Evolutionary conservation across 345 rosid genomes (phyloP), one percentile per base, ranked within the genome.

Genomic region (Raphanus raphanistrum): DNA sequence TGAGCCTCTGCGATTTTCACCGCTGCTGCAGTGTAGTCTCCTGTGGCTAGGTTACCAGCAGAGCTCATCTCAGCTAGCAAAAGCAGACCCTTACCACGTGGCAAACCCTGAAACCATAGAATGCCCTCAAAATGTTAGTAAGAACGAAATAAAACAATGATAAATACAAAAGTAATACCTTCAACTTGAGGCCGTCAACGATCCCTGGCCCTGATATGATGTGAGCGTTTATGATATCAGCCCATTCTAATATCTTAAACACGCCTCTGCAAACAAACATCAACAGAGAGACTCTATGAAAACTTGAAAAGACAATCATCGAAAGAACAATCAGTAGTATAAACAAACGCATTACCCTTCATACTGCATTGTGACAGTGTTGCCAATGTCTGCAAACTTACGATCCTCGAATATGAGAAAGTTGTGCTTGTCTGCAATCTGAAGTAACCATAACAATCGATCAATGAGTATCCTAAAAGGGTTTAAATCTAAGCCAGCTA

Each of bases 31-130:
- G 99, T 95, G 86, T 95, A 95, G 60, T 91, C 98, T 80, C 97
- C 99, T 27, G 75, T 92, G 8, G 99, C 99, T 29, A 95, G 89
- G 87, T 91, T 95, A 25, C 98, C 99, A 15, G 94, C 98, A 43
- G 99, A 95, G 85, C 99, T 95, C 99, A 95, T 95, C 83, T 95
- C 99, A 62, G 99, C 99, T 17, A 95, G 90, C 76, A 95, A 84
- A 80, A 85, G 82, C 73, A 95, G 84, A 38, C 99, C 98, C 82
- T 87, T 91, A 54, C 99, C 98, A 26, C 88, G 87, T 68, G 94
- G 94, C 90, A 92, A 76, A 74, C 99, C 99, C 99, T 95, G 63
- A 27, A 64, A n/a, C 6, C 70, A 72, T n/a, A 41, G 55, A 28
- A 68, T 10, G 6, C 16, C 35, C 28, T 3, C 6, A 3, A 41